Evolutionary conservation across 306 rosid species (phyloP).

Genomic region (Canavalia gladiata): DNA sequence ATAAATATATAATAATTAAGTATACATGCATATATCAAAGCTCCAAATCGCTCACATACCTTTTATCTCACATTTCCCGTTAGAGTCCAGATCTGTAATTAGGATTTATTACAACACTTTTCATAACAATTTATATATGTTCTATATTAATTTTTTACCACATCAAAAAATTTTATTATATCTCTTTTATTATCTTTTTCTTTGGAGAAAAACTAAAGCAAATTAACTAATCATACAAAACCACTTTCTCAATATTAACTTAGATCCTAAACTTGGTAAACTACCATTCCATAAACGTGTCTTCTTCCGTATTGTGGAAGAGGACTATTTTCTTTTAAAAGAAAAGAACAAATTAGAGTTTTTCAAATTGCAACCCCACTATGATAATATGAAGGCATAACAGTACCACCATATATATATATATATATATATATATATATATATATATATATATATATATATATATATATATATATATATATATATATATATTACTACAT

Average conservation of each 20-base stretch:
- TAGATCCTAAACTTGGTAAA: not conserved
- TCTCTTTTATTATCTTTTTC: too few species aligned
- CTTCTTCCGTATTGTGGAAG: not conserved
- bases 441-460: not conserved
- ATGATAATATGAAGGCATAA: conserved; percentile 42
- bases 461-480: not conserved
- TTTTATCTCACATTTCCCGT: not conserved
- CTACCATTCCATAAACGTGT: conserved; percentile 1
- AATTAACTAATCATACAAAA: too few species aligned
- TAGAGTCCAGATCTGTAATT: not conserved
- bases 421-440: not conserved
- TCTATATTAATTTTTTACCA: too few species aligned
- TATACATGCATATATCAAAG: not conserved
- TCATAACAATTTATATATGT: too few species aligned
- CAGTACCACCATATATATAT: conserved; percentile 28
- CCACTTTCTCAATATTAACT: too few species aligned
- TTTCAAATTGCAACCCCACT: conserved; percentile 25
- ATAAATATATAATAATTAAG: not conserved
- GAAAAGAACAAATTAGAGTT: conserved; percentile 23
- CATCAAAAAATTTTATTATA: too few species aligned
- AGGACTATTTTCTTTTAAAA: conserved; percentile 21
- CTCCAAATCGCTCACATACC: not conserved
- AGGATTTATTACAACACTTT: not conserved
- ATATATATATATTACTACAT: not conserved
- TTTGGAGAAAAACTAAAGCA: too few species aligned